Conservation (phyloP, 2,329 filamentous ascomycete species). For the Raffaelea ambrosiae region DNA sequence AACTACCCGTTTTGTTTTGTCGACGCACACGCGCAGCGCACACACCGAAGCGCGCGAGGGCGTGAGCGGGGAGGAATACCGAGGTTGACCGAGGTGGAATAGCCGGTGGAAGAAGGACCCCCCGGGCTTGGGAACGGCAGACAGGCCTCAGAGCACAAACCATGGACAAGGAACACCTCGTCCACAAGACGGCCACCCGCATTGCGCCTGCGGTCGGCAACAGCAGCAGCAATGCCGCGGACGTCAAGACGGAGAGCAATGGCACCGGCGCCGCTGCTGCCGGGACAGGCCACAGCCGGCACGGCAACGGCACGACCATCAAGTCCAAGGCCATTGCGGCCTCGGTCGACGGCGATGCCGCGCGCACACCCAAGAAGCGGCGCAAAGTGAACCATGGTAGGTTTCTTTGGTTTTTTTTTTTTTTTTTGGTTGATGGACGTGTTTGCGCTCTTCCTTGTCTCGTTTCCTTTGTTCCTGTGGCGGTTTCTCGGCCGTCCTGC, state of each 20-base stretch:
- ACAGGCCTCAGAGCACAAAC: not conserved
- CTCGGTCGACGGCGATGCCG: conserved; percentile 18
- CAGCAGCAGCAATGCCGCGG: not conserved
- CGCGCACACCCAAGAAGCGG: conserved; percentile 68
- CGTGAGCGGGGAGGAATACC: too few relatives aligned
- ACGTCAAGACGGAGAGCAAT: conserved; percentile 5
- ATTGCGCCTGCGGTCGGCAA: conserved; percentile 6
- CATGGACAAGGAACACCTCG: conserved; percentile 9
- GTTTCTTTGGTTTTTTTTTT: conserved; percentile 17
- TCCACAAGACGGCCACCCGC: conserved; percentile 9
- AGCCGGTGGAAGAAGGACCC: too few relatives aligned
- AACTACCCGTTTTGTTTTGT: too few relatives aligned
- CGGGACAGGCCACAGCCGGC: not conserved
- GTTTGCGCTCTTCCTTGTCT: not conserved
- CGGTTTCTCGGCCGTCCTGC: too few relatives aligned
- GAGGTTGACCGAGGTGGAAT: too few relatives aligned
- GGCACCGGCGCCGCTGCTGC: not conserved
- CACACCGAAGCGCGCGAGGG: too few relatives aligned
- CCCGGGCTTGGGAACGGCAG: too few relatives aligned
- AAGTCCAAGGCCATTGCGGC: not conserved
- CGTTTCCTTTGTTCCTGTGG: not conserved
- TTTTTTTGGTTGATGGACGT: not conserved
- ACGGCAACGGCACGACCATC: conserved; percentile 7
- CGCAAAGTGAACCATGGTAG: conserved; percentile 86
- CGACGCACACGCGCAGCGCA: too few relatives aligned